phyloP scores from a whole-genome alignment of 2,329 filamentous ascomycete species.

The Microascus cirrosus region DNA sequence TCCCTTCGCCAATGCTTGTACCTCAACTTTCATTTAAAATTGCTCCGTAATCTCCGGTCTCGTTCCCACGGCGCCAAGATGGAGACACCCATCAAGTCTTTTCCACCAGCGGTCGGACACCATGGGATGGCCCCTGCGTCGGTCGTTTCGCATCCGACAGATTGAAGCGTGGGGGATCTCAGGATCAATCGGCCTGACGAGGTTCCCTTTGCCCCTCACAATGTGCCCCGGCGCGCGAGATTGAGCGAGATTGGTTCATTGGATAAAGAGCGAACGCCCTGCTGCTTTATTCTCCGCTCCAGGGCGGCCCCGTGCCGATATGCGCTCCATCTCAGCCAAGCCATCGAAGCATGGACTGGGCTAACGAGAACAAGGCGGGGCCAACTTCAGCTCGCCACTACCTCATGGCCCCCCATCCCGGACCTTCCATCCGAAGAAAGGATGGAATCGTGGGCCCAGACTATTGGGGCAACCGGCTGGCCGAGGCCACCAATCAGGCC shows the following conservation, averaged over 20 bases:
- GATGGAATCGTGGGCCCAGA: neutral
- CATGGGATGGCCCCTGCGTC: too few species aligned
- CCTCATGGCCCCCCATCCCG: neutral
- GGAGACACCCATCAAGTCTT: too few species aligned
- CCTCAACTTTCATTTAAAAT: neutral
- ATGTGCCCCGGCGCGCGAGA: neutral
- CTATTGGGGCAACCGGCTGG: neutral
- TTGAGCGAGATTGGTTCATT: too few species aligned
- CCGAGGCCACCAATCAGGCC: neutral
- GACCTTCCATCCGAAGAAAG: neutral
- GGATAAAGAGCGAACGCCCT: too few species aligned
- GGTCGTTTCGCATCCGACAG: too few species aligned
- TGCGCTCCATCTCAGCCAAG: neutral
- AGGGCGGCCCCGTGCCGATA: neutral
- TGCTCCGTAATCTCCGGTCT: neutral
- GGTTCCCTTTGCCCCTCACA: neutral
- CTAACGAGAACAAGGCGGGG: too few species aligned
- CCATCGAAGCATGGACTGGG: neutral
- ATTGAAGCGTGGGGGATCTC: too few species aligned
- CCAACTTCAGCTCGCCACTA: too few species aligned
- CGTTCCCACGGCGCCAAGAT: neutral
- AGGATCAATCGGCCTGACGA: neutral
- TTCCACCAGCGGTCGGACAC: too few species aligned
- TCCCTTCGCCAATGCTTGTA: neutral
- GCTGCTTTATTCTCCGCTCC: neutral